Evolutionary conservation across 1,139 yeast genomes (phyloP), one percentile per base, ranked within the genome.

Genomic region (Magnusiomyces paraingens): DNA sequence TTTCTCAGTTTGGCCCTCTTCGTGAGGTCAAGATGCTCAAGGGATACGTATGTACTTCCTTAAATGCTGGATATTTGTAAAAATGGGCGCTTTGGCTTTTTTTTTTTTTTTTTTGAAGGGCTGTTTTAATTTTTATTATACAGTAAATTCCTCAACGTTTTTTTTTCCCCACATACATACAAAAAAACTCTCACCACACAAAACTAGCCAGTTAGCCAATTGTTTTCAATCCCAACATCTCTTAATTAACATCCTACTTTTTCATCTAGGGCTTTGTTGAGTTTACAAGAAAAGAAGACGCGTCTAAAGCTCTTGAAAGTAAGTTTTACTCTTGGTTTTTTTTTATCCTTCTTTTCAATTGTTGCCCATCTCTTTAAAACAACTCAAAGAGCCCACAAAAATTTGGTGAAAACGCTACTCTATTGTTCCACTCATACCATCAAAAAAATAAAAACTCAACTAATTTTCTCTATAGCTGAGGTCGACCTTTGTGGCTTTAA

Each of bases 1-100:
- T 91, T 63, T 70, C 77, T 43, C 74, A 74, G 58, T 88, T 73
- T 70, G 97, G 97, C 0, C 76, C 78, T 17, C 79, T 91, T 35
- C 88, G 83, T 55, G 79, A 73, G 11, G 73, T 84, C 2, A 73
- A 88, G 50, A 75, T 90, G 12, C 84, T 90, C 8, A 73, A 88
- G 60, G 86, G 98, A 0, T 93, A 91, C 66, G 98, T 46, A 51
- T 26, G 52, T 44, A 35, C 32, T 26, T 26, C n/a, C n/a, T n/a
- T n/a, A n/a, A n/a, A n/a, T n/a, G n/a, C n/a, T n/a, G n/a, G 32
- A 26, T 26, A 8, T 4, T 26, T 26, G 32, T 4, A 26, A 26
- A 8, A 26, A 4, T 4, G 32, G 32, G 8, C 4, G 32, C 32
- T 26, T 4, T 4, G 4, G 32, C 17, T 38, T 14, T 22, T 38